Conservation (phyloP, 768 basidiomycete genomes). For the Lepiota brunneoincarnata region DNA sequence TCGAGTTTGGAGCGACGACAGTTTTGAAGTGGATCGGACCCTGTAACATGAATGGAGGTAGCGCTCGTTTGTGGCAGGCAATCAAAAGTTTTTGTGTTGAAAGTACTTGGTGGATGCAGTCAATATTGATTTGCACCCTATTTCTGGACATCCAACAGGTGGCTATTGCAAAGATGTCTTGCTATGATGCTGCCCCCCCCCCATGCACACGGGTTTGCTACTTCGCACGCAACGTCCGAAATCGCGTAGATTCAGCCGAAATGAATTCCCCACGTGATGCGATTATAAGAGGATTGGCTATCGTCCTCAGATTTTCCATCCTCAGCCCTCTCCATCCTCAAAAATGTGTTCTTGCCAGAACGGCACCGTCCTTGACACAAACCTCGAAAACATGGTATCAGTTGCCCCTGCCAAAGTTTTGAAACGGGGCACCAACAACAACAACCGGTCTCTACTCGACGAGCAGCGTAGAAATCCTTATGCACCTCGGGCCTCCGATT, state of each 20-base stretch:
- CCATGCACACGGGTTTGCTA: too few species aligned
- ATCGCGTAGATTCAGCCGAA: constrained; percentile 12
- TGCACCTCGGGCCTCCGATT: constrained; percentile 88
- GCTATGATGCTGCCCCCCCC: too few species aligned
- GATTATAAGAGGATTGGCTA: constrained; percentile 4
- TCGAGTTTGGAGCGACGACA: too few species aligned
- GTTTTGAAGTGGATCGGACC: too few species aligned
- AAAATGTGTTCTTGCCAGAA: constrained; percentile 67
- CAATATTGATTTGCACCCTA: too few species aligned
- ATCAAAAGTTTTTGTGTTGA: too few species aligned
- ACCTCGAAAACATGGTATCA: constrained; percentile 65
- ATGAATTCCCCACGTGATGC: not conserved
- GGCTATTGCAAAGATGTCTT: too few species aligned
- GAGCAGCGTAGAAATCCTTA: constrained; percentile 69
- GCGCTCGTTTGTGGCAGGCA: too few species aligned
- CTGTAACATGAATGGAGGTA: too few species aligned
- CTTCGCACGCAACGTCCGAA: too few species aligned
- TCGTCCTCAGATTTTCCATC: constrained; percentile 9
- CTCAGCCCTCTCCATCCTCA: constrained; percentile 5
- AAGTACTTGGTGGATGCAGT: too few species aligned
- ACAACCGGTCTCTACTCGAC: constrained; percentile 31
- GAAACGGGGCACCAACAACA: constrained; percentile 41
- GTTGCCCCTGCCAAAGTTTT: constrained; percentile 50
- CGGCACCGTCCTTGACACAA: constrained; percentile 43
- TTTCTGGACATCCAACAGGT: too few species aligned